Percentiles rank a stretch among this genome's conserved stretches.
Evolutionary conservation across 2,329 filamentous ascomycete genomes (phyloP).

Genomic region (Pseudovirgaria hyperparasitica): DNA sequence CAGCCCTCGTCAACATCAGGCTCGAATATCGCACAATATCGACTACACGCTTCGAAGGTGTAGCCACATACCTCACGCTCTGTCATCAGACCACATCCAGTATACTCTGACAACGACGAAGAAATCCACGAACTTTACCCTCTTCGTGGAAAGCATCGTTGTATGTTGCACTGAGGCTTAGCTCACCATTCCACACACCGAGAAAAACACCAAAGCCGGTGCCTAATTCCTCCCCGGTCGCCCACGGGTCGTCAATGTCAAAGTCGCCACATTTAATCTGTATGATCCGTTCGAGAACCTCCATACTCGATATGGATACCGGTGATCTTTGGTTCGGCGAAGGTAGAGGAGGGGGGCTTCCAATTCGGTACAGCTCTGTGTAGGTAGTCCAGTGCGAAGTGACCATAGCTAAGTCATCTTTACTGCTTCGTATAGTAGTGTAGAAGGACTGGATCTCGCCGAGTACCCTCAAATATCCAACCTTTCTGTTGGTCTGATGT

Average conservation of each 20-base stretch:
- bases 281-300: conserved; percentile 22
- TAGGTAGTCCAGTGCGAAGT: neutral
- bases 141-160: conserved; percentile 31
- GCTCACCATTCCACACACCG: conserved; percentile 23
- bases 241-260: conserved; percentile 27
- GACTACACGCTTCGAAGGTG: no score
- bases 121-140: conserved; percentile 4
- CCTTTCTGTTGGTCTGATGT: neutral
- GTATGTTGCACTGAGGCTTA: conserved; percentile 28
- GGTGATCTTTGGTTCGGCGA: conserved; percentile 4
- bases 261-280: conserved; percentile 13
- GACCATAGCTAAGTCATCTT: neutral
- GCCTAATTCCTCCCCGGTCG: conserved; percentile 32
- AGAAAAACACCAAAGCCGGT: conserved; percentile 27
- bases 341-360: conserved; percentile 4
- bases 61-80: no score
- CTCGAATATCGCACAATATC: no score
- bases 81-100: no score
- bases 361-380: conserved; percentile 1
- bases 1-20: no score
- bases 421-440: conserved; percentile 1
- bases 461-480: conserved; percentile 2
- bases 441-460: conserved; percentile 4
- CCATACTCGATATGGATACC: conserved; percentile 7
- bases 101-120: conserved; percentile 5